phyloP scores from a whole-genome alignment of 2,329 filamentous ascomycete genomes.

The Colletotrichum horii region DNA sequence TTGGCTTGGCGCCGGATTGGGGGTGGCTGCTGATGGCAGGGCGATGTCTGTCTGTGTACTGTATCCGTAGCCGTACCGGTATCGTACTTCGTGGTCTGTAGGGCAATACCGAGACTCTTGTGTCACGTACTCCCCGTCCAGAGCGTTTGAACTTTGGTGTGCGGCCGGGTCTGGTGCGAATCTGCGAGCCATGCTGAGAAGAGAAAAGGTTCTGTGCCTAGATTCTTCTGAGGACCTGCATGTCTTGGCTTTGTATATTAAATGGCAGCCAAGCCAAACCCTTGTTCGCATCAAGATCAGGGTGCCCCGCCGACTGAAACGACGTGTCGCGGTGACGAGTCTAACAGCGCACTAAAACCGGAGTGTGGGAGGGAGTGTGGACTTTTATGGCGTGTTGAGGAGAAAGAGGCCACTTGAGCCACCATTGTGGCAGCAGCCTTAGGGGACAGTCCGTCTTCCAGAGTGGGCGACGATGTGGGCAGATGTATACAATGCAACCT shows the following conservation, averaged over 20 bases:
- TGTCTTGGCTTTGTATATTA: neutral
- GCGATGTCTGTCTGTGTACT: neutral
- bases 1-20: neutral
- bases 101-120: neutral
- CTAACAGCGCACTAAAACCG: neutral
- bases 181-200: neutral
- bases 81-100: neutral
- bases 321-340: neutral
- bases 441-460: neutral
- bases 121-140: neutral
- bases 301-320: neutral
- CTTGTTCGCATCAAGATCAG: conserved; percentile 10
- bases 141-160: neutral
- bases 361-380: neutral
- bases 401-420: neutral
- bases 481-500: conserved; percentile 5
- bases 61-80: neutral
- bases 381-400: neutral
- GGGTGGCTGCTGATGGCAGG: neutral
- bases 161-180: neutral
- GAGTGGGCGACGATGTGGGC: neutral
- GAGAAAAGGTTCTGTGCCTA: neutral
- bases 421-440: neutral
- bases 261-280: neutral
- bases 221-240: neutral